Evolutionary conservation across 2,329 filamentous ascomycete genomes (phyloP).

Genomic region (Fusarium drepaniforme): DNA sequence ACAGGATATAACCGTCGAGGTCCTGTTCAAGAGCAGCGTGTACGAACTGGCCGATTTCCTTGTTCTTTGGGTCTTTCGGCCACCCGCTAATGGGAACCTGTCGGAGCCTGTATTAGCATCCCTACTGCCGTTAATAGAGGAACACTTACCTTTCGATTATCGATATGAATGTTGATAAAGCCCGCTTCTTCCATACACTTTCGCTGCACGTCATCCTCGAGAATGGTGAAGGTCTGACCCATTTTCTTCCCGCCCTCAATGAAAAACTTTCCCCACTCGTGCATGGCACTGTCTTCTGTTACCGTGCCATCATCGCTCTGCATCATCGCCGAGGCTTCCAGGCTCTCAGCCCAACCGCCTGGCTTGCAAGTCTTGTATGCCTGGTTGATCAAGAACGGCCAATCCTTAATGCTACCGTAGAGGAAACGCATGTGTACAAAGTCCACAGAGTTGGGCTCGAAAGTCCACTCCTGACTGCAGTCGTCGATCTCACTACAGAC

Average conservation of each 20-base stretch:
- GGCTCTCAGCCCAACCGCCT: slow-evolving; percentile 11
- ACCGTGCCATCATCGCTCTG: slow-evolving; percentile 13
- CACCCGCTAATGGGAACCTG: slow-evolving; percentile 17
- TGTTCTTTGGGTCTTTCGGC: slow-evolving; percentile 15
- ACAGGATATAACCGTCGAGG: slow-evolving; percentile 24
- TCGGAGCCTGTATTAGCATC: neutral
- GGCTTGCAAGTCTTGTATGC: slow-evolving; percentile 11
- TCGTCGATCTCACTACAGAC: slow-evolving; percentile 12
- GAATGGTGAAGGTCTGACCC: slow-evolving; percentile 7
- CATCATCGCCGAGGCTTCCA: slow-evolving; percentile 11
- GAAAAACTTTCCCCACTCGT: slow-evolving; percentile 12
- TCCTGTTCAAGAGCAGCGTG: slow-evolving; percentile 24
- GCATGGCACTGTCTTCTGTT: neutral
- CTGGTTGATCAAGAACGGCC: slow-evolving; percentile 4
- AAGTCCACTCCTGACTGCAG: slow-evolving; percentile 13
- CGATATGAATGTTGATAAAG: slow-evolving; percentile 11
- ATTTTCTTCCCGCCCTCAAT: slow-evolving; percentile 11
- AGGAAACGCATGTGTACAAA: slow-evolving; percentile 16
- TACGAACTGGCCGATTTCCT: slow-evolving; percentile 19
- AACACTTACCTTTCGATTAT: slow-evolving; percentile 3
- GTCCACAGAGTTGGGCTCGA: slow-evolving; percentile 4
- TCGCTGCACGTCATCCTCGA: slow-evolving; percentile 11
- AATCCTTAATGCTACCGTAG: slow-evolving; percentile 10
- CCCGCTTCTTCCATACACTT: slow-evolving; percentile 14
- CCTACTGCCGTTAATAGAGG: neutral